Evolutionary conservation across 176 grass and related monocot genomes (phyloP), one percentile per base, ranked within the genome.

Genomic region (Rhynchospora pubera): DNA sequence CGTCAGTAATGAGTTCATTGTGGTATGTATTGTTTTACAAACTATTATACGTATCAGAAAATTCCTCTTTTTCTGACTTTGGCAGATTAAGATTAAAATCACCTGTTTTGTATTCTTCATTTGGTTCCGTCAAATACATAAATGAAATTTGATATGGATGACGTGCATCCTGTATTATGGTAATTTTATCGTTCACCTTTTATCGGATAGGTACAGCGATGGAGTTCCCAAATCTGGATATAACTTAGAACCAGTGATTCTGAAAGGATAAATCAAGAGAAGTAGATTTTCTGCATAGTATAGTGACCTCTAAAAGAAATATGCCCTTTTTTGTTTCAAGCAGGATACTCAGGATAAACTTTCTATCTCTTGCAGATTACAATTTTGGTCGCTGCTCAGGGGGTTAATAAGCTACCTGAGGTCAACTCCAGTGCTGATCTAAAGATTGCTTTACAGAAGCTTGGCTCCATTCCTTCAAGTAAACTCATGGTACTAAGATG

Each of bases 1-100:
- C 83, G 95, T 99, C 84, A 99, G 92, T 83, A 99, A 93, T 16
- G 96, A 99, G 53, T 99, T 95, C 79, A 99, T 99, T 81, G 96
- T 99, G 96, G 93, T 95, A 93, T 79, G 93, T 16, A 82, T 85
- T 26, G 64, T 65, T 79, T n/a, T 24, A 21, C 34, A 39, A 77
- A 65, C 51, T 56, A 76, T 11, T 30, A 8, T 5, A 26, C 47
- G 76, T 6, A 30, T 26, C 83, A 39, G 4, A 39, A 3, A 4
- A 39, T 39, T 39, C 34, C 34, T 39, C 28, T 67, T 83, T n/a
- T 19, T 28, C 23, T 39, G 34, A 39, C 21, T 6, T 70, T 81
- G 52, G 13, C 4, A 77, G n/a, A 26, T 19, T 10, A 26, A 23
- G 9, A 5, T 52, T 51, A 52, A 52, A 50, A 4, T 2, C 11